Conservation (phyloP, 768 basidiomycete species). For the Mycena kentingensis region DNA sequence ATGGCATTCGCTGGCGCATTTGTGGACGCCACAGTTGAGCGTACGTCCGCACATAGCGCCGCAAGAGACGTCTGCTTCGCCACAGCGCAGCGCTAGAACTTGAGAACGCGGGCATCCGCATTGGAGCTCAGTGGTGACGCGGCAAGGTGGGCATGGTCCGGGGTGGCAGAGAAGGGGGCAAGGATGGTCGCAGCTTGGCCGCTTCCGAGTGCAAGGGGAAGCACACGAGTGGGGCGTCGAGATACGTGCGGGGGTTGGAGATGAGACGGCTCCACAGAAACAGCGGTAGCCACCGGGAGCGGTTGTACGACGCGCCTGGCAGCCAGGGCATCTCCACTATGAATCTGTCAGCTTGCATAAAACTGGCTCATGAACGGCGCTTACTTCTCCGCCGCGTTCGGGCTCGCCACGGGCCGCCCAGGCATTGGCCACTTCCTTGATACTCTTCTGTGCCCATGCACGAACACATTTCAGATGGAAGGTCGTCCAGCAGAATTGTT, state of each 20-base stretch:
- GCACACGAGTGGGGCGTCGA: conserved; percentile 80
- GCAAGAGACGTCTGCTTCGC: conserved; percentile 46
- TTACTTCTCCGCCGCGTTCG: conserved; percentile 62
- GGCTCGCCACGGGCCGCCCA: conserved; percentile 70
- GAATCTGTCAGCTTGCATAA: no score
- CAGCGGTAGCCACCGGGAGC: conserved; percentile 76
- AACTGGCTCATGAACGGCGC: no score
- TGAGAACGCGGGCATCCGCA: conserved; percentile 80
- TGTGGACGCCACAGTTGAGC: conserved; percentile 74
- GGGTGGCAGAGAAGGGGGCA: conserved; percentile 90
- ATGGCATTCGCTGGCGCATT: conserved; percentile 73
- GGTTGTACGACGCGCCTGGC: conserved; percentile 73
- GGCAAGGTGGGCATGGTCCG: conserved; percentile 94
- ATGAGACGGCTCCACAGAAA: conserved; percentile 76
- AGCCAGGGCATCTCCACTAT: conserved; percentile 97
- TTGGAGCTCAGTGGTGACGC: conserved; percentile 68
- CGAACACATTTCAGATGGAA: conserved; percentile 91
- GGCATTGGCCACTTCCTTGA: conserved; percentile 70
- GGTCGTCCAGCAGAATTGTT: conserved; percentile 83
- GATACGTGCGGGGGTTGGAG: conserved; percentile 70
- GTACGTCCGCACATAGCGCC: conserved; percentile 44
- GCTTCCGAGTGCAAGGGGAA: conserved; percentile 62
- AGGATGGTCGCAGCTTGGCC: conserved; percentile 71
- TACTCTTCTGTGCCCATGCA: conserved; percentile 84
- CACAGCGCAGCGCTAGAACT: conserved; percentile 60